Evolutionary conservation across 805 yeast genomes (phyloP), one percentile per base, ranked within the genome.

Genomic region (Kuraishia piskuri): DNA sequence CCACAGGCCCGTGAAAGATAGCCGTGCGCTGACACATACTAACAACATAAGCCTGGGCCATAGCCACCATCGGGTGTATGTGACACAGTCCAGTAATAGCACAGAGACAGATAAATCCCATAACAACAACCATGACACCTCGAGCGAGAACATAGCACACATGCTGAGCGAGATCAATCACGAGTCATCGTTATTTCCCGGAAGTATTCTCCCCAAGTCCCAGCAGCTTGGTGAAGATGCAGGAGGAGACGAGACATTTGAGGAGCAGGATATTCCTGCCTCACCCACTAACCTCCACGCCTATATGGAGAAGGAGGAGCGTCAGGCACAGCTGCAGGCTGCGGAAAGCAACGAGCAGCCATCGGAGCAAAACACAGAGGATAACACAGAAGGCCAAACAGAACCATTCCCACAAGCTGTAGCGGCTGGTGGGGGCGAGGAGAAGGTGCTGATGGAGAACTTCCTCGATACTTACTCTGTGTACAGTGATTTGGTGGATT

Each of bases 381-480:
- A n/a, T 5, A 21, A 45, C 3, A 6, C 23, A 45, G 17, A 9
- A 10, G 40, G 40, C 23, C 47, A 45, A 7, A 20, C 6, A 8
- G 46, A 40, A 14, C 46, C 22, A 19, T 12, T 40, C 17, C 46
- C 46, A 6, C 46, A 20, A 14, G 46, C 14, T 19, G 46, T 7
- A 20, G 46, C 6, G 7, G 46, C 14, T 20, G 24, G 24, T 22
- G 48, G 6, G 48, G 48, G 10, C 26, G 25, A 47, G 19, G 49
- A 20, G 14, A 37, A 17, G 46, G 46, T 64, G 14, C 54, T 54
- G 53, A 47, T 73, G 57, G 69, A 68, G 36, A 57, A 67, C 2
- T 68, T 78, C 50, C 74, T 90, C 50, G 88, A 89, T 49, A 84
- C 91, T 1, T 82, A 83, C 65, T 72, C 70, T 45, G 79, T 86